Base-by-base conservation (phyloP, 78 protist species). In the Dictyostelium purpureum region DNA sequence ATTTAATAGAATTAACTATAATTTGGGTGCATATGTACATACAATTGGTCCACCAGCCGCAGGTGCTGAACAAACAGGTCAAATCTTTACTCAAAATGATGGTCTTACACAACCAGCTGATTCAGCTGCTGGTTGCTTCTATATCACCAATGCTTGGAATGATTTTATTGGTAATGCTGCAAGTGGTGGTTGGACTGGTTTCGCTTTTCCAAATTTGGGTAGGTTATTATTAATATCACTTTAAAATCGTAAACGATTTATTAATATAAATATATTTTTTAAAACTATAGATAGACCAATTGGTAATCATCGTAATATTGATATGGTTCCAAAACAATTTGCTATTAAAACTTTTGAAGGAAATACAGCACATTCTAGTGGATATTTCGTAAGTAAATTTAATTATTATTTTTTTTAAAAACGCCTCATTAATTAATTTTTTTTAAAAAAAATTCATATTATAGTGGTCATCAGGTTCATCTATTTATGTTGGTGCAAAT, bases 141-240 rank as follows among this genome's bases (percentile, higher is more conserved):
- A 96, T 80, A 79, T 96, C 51, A 80, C 96, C 11, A 96, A 96
- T 74, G 95, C 94, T 6, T 57, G 75, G 38, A 96, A 96, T 47
- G 6, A 16, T 42, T 59, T 96, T 56, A 78, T 87, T 45, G 96
- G 96, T 42, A 96, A 96, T 63, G 42, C 71, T 7, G 71, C 43
- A 33, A 28, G 38, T 16, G 71, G 71, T 33, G 71, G 71, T 24
- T 96, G 95, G 95, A 51, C 96, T 3, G 93, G 95, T 47, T 94
- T 74, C 42, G 79, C 96, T 24, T 65, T 94, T 31, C 96, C 96
- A 1, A 52, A 59, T 33, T 89, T 96, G 5, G 28, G n/a, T n/a
- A n/a, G n/a, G n/a, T n/a, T n/a, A n/a, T n/a, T n/a, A n/a, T n/a
- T n/a, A n/a, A n/a, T n/a, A n/a, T n/a, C n/a, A n/a, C n/a, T n/a